Evolutionary conservation across 164 flowering plant genomes (phyloP), one percentile per base, ranked within the genome.

Genomic region (Piper betle): DNA sequence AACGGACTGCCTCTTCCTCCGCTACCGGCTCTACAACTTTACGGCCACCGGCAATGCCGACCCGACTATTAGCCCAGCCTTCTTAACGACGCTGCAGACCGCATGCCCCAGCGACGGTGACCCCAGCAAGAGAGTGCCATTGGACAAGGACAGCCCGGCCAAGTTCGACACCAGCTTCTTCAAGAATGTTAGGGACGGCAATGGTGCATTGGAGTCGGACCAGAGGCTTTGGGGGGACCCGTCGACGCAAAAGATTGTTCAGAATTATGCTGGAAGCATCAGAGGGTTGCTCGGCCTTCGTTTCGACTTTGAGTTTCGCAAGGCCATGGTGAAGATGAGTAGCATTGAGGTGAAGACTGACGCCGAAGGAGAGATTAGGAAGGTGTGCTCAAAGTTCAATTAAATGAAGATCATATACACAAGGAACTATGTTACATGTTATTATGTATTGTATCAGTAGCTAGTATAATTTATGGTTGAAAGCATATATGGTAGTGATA

Each of bases 281-380:
- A 82, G 84, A 46, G 91, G 91, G 5, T 68, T 84, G 58, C 64
- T 82, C 20, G 96, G 96, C 1, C 52, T 82, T 0, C 77, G 83
- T 62, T 85, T 82, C 62, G 71, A 74, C 53, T 17, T 62, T 25
- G 82, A 85, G 61, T 87, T 87, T 25, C 64, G 62, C 0, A 81
- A 78, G 43, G 77, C 91, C 13, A 88, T 88, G 91, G 62, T 88
- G 33, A 85, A 81, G 66, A 77, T 85, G 89, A 79, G 91, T 71
- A 72, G 77, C 63, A 74, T 81, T 64, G 91, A 76, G 6, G 96
- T 84, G 42, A 85, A 85, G 77, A 84, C 80, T 37, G 87, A 84
- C 1, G 9, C 72, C 0, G 64, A 80, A 3, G 96, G 91, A 39
- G 96, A 87, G 79, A 81, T 85, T 12, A 77, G 96, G 53, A 82